A percentile compares a stretch with the other conserved stretches of the same genome.
Evolutionary conservation across 305 asterid species (phyloP).

Genomic region (Rubia balearica): DNA sequence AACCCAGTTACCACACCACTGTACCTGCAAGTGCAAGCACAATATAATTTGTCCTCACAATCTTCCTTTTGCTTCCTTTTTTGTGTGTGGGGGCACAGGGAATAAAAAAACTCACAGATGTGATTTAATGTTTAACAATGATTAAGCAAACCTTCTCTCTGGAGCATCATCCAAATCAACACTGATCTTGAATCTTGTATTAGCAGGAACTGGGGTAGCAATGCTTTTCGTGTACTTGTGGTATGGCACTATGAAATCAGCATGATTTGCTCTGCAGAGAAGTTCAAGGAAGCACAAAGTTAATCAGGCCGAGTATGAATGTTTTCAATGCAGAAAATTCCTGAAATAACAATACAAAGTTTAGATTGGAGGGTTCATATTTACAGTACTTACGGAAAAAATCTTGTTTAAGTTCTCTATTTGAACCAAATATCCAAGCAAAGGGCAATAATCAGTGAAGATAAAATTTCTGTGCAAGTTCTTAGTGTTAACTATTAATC

Average conservation of each 20-base stretch:
- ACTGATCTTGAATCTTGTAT: conserved; percentile 80
- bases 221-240: conserved; percentile 56
- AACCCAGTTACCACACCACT: conserved; percentile 89
- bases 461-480: background rate
- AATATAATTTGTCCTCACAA: background rate
- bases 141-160: conserved; percentile 65
- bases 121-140: background rate
- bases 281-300: background rate
- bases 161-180: conserved; percentile 87
- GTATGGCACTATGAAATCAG: conserved; percentile 73
- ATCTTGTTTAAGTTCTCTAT: background rate
- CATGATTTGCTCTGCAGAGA: conserved; percentile 55
- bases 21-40: conserved; percentile 52
- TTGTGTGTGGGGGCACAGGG: background rate
- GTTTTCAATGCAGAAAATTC: background rate
- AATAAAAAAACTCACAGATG: background rate
- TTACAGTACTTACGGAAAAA: background rate
- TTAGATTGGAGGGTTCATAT: background rate
- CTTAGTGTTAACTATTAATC: background rate
- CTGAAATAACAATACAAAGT: background rate
- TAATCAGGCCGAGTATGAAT: background rate
- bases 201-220: conserved; percentile 49
- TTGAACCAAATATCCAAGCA: background rate
- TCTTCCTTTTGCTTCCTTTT: background rate
- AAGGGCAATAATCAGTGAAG: background rate